Base-by-base conservation (phyloP, 2,329 filamentous ascomycete genomes). In the Trichoderma koningii region DNA sequence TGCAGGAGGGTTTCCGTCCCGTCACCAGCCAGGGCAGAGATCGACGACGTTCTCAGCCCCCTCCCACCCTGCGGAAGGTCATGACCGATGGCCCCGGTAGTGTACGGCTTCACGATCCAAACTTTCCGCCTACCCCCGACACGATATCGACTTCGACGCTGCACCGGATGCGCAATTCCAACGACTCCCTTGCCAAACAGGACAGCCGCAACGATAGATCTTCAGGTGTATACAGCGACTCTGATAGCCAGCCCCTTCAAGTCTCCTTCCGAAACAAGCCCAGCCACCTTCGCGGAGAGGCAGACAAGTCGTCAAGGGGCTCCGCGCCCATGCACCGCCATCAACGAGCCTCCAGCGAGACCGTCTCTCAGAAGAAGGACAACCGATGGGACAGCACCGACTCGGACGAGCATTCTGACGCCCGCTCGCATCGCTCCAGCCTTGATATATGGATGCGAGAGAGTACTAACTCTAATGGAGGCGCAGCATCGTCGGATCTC, bases 391-490 rank as follows among this genome's bases (percentile, higher is more conserved):
- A 81, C 41, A 80, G 78, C 4, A 78, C 76, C 19, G 77, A 79
- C 19, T 74, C 79, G 7, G 78, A 80, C 17, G 77, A 76, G n/a
- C 59, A 62, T 3, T 77, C 79, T 17, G 74, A 79, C 5, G 70
- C 73, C 2, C 74, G 71, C 30, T 84, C 82, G 2, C 71, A 80
- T 3, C 76, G 80, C 0, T 85, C 82, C 1, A 83, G 80, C 66
- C 78, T 83, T 5, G 85, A 87, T 62, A 83, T 85, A 26, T 87
- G 85, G 85, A 79, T 87, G 74, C 80, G 79, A 7, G 83, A 85
- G 71, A 83, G 82, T 61, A 73, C 79, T 38, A 82, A 82, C 53
- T 48, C 59, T 10, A 78, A 81, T 0, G 66, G 67, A 4, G 65
- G 62, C 1, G 72, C 73, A 0, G 71, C 7, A 72, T 74, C 28